Conservation (phyloP, 371 early-diverging fungal genomes). For the Mucor circinelloides region DNA sequence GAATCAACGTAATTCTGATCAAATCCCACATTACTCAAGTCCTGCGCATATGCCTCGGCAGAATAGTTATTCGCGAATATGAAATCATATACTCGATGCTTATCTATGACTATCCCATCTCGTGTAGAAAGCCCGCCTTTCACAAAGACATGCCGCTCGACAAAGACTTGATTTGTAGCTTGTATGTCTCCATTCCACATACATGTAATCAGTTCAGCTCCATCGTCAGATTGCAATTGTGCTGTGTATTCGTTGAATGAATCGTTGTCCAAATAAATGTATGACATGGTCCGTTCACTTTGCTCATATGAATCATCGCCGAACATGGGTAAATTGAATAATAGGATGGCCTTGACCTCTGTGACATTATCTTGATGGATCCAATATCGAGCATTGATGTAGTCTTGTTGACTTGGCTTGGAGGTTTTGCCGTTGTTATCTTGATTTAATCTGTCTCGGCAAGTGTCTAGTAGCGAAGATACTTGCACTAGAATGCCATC, state of each 20-base stretch:
- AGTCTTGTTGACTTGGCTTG: neutral
- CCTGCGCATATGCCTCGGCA: conserved; percentile 71
- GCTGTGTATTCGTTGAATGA: conserved; percentile 87
- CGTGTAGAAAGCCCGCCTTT: neutral
- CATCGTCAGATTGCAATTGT: conserved; percentile 89
- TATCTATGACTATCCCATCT: conserved; percentile 62
- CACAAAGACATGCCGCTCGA: conserved; percentile 88
- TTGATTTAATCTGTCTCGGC: conserved; percentile 52
- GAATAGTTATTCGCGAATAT: conserved; percentile 72
- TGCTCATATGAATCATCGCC: conserved; percentile 38
- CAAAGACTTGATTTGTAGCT: conserved; percentile 68
- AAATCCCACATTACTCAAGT: conserved; percentile 70
- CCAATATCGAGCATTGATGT: conserved; percentile 92
- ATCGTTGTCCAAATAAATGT: conserved; percentile 96
- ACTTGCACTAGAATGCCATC: conserved; percentile 83
- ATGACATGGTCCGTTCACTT: conserved; percentile 76
- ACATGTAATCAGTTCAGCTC: conserved; percentile 89
- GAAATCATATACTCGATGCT: conserved; percentile 84
- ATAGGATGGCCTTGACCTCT: conserved; percentile 89
- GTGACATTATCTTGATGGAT: conserved; percentile 96
- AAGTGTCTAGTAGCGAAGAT: conserved; percentile 80
- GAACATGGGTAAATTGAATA: conserved; percentile 93
- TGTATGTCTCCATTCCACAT: conserved; percentile 81
- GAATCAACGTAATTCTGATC: conserved; percentile 78
- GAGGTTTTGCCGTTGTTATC: neutral